Evolutionary conservation across 2,329 filamentous ascomycete species (phyloP).

Genomic region (Trichoderma sp.): DNA sequence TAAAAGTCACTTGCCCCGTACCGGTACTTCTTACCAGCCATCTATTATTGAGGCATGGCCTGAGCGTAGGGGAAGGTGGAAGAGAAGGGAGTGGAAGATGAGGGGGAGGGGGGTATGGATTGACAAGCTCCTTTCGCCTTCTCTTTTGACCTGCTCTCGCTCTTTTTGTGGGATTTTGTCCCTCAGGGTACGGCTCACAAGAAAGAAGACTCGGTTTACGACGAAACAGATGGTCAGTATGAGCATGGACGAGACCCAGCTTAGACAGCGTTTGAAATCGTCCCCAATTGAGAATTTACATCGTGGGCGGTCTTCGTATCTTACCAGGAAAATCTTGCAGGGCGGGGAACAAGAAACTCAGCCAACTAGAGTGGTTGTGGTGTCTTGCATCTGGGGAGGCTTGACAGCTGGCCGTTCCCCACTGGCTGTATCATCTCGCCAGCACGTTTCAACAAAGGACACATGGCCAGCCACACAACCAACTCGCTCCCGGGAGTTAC

Average conservation of each 20-base stretch:
- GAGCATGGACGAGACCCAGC: conserved; percentile 3
- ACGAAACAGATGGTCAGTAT: conserved; percentile 11
- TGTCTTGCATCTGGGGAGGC: conserved; percentile 30
- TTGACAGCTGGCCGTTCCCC: conserved; percentile 38
- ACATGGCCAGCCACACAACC: conserved; percentile 41
- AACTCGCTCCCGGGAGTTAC: conserved; percentile 19
- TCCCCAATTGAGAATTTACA: conserved; percentile 13
- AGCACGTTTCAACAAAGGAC: conserved; percentile 42
- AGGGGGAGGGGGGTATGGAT: conserved; percentile 21
- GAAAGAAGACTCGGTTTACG: neutral
- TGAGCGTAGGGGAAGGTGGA: conserved; percentile 16
- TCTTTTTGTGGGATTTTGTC: neutral
- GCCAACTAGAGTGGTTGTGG: conserved; percentile 26
- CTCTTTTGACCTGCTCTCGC: neutral
- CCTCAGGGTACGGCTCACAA: neutral
- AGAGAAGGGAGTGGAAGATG: neutral
- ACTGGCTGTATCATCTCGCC: conserved; percentile 36
- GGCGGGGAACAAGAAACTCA: conserved; percentile 24
- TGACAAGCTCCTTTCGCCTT: conserved; percentile 11
- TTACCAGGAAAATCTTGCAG: conserved; percentile 21
- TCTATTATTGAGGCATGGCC: conserved; percentile 23
- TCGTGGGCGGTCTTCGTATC: conserved; percentile 18
- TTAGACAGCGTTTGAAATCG: conserved; percentile 6
- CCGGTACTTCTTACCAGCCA: conserved; percentile 25
- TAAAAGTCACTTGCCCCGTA: neutral